Evolutionary conservation across 2,329 filamentous ascomycete species (phyloP), one percentile per base, ranked within the genome.

Genomic region (Seiridium cupressi): DNA sequence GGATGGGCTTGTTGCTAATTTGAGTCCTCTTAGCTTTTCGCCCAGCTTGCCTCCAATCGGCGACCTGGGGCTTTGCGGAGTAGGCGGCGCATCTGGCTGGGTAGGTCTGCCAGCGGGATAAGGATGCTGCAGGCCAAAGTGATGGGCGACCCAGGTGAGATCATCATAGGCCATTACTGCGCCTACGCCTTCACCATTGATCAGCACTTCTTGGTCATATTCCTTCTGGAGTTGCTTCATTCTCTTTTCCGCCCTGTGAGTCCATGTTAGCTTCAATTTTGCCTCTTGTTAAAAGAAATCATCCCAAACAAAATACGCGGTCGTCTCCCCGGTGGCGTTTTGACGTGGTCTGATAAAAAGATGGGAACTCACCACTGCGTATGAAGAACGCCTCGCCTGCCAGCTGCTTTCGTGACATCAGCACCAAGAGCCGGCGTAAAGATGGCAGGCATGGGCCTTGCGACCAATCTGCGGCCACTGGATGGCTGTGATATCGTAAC

Each of bases 361-460:
- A 36, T 13, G 47, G 31, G 36, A 38, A 62, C 60, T 55, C 18
- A 62, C 61, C 93, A 97, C 60, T 94, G 87, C 2, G 92, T 96
- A 71, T 96, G 93, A 61, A 97, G 76, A 2, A 96, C 91, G 1
- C 93, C 93, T 63, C 91, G 90, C 68, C 88, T 88, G 5, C 91
- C 91, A 0, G 87, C 84, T 18, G 87, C 80, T 32, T 85, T 55
- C 9, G 34, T 81, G 10, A 85, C 85, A 31, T 85, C 89, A 3
- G 84, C 83, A 1, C 90, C 89, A 32, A 96, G 79, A 61, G 89
- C 89, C 0, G 89, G 86, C 1, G 91, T 89, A 70, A 94, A 97
- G 65, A 97, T 94, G 38, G 93, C 93, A 0, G 93, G 93, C 55
- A 96, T 79, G 1, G 92, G 91, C 70, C 93, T 93, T 10, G 93